A percentile compares a stretch with the other conserved stretches of the same genome.
Conservation (phyloP, 2,329 filamentous ascomycete species). For the Stagonosporopsis rhizophila region DNA sequence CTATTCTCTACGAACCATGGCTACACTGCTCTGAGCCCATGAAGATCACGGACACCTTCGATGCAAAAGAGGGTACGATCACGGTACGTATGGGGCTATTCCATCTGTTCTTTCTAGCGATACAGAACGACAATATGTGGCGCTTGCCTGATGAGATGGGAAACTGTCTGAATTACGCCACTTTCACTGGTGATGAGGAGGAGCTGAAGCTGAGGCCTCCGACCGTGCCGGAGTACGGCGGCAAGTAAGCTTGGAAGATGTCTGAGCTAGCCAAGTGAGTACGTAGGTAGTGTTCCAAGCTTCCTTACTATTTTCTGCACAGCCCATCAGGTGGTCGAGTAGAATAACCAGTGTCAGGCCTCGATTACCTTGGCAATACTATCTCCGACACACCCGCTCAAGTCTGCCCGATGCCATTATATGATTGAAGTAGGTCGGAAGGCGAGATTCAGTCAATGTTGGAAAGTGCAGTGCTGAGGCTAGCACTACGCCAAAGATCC, state of each 20-base stretch:
- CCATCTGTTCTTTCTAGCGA: slow-evolving; percentile 15
- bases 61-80: slow-evolving; percentile 8
- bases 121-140: slow-evolving; percentile 5
- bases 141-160: slow-evolving; percentile 16
- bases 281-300: too few relatives aligned
- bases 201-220: slow-evolving; percentile 1
- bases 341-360: not conserved
- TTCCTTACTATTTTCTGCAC: not conserved
- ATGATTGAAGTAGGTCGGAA: not conserved
- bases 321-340: not conserved
- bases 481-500: too few relatives aligned
- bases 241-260: not conserved
- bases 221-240: not conserved
- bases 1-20: slow-evolving; percentile 17
- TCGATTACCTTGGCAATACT: not conserved
- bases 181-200: slow-evolving; percentile 14
- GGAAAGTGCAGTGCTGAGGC: too few relatives aligned
- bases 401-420: not conserved
- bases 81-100: slow-evolving; percentile 21
- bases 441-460: too few relatives aligned
- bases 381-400: not conserved
- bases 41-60: slow-evolving; percentile 17
- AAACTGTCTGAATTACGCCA: slow-evolving; percentile 14
- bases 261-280: not conserved
- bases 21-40: slow-evolving; percentile 23